phyloP scores from a whole-genome alignment of 495 filamentous ascomycete genomes.

The Lasiosphaeria hispida region DNA sequence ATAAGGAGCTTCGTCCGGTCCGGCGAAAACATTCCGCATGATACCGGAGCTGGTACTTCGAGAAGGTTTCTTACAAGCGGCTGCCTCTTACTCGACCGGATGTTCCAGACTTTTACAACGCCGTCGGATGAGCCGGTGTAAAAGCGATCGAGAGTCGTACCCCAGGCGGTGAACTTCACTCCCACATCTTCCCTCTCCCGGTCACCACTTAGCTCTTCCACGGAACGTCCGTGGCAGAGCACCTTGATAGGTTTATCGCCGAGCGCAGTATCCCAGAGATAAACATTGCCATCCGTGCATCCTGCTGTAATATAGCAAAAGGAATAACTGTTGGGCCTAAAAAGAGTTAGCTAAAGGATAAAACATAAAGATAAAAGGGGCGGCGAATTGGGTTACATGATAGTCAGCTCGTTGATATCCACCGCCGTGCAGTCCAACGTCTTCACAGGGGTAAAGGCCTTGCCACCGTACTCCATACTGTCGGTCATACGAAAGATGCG shows the following conservation, averaged over 20 bases:
- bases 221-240: conserved; percentile 65
- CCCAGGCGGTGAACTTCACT: conserved; percentile 80
- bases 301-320: conserved; percentile 69
- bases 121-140: conserved; percentile 94
- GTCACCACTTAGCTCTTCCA: conserved; percentile 59
- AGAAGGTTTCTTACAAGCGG: conserved; percentile 63
- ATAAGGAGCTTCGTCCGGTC: conserved; percentile 70
- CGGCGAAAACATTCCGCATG: conserved; percentile 67
- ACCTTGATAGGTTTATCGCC: conserved; percentile 57
- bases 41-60: conserved; percentile 50
- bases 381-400: conserved; percentile 42
- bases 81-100: conserved; percentile 47
- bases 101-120: conserved; percentile 80
- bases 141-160: conserved; percentile 61
- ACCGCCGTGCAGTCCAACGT: conserved; percentile 68
- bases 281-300: conserved; percentile 78
- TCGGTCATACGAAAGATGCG: conserved; percentile 39
- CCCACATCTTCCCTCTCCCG: conserved; percentile 75
- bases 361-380: conserved; percentile 38
- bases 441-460: conserved; percentile 37
- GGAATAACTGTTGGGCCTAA: conserved; percentile 42
- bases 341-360: conserved; percentile 37
- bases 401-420: conserved; percentile 84
- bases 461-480: conserved; percentile 26
- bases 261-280: conserved; percentile 78